Percentiles rank a stretch among this genome's conserved stretches.
Evolutionary conservation across 108 stramenopile species (phyloP).

Genomic region (Skeletonema grethae): DNA sequence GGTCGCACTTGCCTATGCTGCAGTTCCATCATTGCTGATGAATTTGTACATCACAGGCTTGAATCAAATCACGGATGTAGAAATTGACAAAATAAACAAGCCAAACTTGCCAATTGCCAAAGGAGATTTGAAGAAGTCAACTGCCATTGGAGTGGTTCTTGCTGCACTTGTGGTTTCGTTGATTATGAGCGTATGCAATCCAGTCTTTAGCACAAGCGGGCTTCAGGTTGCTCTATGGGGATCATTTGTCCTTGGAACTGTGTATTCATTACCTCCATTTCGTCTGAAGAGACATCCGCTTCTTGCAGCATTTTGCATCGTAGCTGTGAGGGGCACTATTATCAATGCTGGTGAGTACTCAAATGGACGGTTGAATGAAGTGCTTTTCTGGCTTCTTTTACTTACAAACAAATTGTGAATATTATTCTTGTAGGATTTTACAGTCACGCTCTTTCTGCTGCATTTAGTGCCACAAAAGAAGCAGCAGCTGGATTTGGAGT

Average conservation of each 20-base stretch:
- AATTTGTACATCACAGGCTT: slow-evolving; percentile 97
- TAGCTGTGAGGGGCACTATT: slow-evolving; percentile 89
- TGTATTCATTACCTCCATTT: slow-evolving; percentile 87
- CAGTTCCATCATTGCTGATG: slow-evolving; percentile 91
- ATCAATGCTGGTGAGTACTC: slow-evolving; percentile 90
- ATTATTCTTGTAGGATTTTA: slow-evolving; percentile 51
- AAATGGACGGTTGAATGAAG: slow-evolving; percentile 31
- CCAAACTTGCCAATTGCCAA: slow-evolving; percentile 91
- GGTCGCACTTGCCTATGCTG: slow-evolving; percentile 67
- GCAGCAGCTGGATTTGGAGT: slow-evolving; percentile 48
- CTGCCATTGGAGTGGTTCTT: slow-evolving; percentile 63
- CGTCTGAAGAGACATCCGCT: slow-evolving; percentile 93
- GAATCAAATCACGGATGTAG: slow-evolving; percentile 97
- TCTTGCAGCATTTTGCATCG: slow-evolving; percentile 94
- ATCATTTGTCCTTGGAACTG: slow-evolving; percentile 86
- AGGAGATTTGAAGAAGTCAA: slow-evolving; percentile 64
- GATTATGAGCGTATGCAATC: slow-evolving; percentile 64
- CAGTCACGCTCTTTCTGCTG: slow-evolving; percentile 69
- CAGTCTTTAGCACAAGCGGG: slow-evolving; percentile 57
- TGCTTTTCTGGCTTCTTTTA: not conserved
- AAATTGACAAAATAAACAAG: slow-evolving; percentile 97
- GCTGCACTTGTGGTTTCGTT: slow-evolving; percentile 61
- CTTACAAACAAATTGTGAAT: not conserved
- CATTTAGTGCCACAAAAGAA: slow-evolving; percentile 40
- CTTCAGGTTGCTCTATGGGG: slow-evolving; percentile 83